Evolutionary conservation across 164 flowering plant species (phyloP).

Genomic region (Stephania japonica): DNA sequence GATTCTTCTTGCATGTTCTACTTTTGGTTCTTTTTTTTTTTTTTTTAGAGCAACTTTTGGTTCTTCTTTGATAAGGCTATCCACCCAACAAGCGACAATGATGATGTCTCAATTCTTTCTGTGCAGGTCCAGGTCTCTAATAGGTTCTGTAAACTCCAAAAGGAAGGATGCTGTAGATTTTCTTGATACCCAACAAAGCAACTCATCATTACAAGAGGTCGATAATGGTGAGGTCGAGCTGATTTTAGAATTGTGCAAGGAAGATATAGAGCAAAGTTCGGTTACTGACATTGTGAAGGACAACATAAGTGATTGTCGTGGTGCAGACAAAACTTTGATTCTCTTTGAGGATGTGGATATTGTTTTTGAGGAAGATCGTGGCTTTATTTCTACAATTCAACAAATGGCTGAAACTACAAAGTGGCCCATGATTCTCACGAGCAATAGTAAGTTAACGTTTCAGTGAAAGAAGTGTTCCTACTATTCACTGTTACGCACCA

Average conservation of each 20-base stretch:
- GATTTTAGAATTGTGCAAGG: constrained; percentile 38
- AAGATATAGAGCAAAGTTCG: constrained; percentile 21
- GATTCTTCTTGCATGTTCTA: too few relatives aligned
- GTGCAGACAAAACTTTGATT: constrained; percentile 53
- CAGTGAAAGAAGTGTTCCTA: neutral
- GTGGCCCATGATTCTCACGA: constrained; percentile 85
- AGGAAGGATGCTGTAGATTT: constrained; percentile 22
- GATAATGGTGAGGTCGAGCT: constrained; percentile 38
- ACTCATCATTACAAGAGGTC: constrained; percentile 18
- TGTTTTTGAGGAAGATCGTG: constrained; percentile 74
- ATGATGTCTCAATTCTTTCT: constrained; percentile 3
- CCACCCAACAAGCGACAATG: neutral
- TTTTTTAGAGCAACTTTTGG: too few relatives aligned
- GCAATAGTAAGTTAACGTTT: constrained; percentile 59
- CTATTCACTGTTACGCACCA: neutral
- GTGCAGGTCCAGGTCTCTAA: constrained; percentile 40
- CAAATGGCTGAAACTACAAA: constrained; percentile 81
- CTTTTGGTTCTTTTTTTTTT: too few relatives aligned
- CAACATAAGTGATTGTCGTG: constrained; percentile 21
- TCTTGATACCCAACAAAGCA: constrained; percentile 13
- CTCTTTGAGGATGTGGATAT: constrained; percentile 96
- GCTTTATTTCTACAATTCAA: constrained; percentile 62
- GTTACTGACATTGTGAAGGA: constrained; percentile 14
- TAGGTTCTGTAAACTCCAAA: constrained; percentile 20
- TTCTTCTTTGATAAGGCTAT: neutral